These are phyloP conservation scores for Hypsizygus marmoreus DNA, from an alignment of 768 basidiomycete genomes.

Conservation along the genomic window DNA sequence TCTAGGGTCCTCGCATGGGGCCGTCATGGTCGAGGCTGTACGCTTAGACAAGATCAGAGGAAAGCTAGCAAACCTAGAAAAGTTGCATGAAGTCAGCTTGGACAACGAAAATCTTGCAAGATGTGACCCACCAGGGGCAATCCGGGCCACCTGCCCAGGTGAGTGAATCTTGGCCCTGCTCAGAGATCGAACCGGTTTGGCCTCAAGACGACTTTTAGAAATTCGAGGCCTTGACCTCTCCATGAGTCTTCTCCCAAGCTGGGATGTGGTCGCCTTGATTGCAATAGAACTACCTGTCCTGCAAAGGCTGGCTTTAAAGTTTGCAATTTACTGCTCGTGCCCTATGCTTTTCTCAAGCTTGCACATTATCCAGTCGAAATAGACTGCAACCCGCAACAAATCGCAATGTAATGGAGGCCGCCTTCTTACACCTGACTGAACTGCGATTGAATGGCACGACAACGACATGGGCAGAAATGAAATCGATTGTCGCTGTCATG, in stretches of 20 bases:
- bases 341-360: conserved; percentile 17
- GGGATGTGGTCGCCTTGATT: conserved; percentile 71
- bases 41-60: conserved; percentile 75
- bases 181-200: conserved; percentile 7
- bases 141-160: conserved; percentile 69
- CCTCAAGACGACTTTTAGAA: conserved; percentile 41
- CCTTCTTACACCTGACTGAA: conserved; percentile 59
- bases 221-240: conserved; percentile 84
- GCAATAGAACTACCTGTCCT: conserved; percentile 60
- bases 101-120: conserved; percentile 65
- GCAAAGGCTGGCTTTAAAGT: conserved; percentile 79
- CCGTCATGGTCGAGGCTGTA: conserved; percentile 87
- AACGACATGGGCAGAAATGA: conserved; percentile 70
- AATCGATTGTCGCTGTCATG: conserved; percentile 51
- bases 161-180: conserved; percentile 38
- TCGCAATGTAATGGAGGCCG: conserved; percentile 28
- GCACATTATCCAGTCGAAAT: conserved; percentile 55
- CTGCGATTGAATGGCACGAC: conserved; percentile 76
- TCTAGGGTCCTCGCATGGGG: conserved; percentile 80
- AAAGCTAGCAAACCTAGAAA: conserved; percentile 65
- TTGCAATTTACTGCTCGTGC: conserved; percentile 29
- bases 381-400: conserved; percentile 52
- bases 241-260: conserved; percentile 66
- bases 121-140: conserved; percentile 49
- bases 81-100: conserved; percentile 78